Conservation (phyloP, 306 rosid species). For the Medicago lupulina region DNA sequence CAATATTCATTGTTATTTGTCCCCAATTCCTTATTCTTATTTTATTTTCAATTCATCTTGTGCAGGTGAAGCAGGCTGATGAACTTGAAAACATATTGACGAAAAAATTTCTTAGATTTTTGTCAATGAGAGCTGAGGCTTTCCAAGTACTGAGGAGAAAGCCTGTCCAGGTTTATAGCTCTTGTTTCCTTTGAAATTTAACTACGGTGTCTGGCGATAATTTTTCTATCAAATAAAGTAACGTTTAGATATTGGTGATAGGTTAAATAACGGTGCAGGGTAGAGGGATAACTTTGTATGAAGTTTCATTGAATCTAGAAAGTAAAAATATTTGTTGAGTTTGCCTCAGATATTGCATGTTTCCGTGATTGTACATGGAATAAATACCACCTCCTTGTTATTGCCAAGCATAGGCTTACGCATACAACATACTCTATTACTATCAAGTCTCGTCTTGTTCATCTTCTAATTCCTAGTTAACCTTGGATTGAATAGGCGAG, state of each 20-base stretch:
- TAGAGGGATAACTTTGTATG: conserved; percentile 27
- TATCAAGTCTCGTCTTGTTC: conserved; percentile 14
- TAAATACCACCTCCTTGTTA: conserved; percentile 7
- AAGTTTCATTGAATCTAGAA: conserved; percentile 4
- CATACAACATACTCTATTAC: background rate
- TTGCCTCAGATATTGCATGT: conserved; percentile 35
- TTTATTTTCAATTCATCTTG: conserved; percentile 39
- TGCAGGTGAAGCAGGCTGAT: conserved; percentile 93
- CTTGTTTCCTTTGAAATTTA: background rate
- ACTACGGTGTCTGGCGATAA: conserved; percentile 22
- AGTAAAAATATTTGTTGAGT: conserved; percentile 28
- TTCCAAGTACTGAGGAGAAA: conserved; percentile 95
- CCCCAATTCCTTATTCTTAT: conserved; percentile 1
- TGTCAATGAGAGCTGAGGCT: conserved; percentile 99
- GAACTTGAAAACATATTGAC: conserved; percentile 97
- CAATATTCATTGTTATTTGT: conserved; percentile 15
- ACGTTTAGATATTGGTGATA: conserved; percentile 26
- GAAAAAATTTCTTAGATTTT: conserved; percentile 92
- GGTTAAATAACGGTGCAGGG: conserved; percentile 19
- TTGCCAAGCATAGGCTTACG: conserved; percentile 23
- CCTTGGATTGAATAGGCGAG: conserved; percentile 6
- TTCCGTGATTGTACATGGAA: conserved; percentile 21
- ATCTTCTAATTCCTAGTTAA: conserved; percentile 8
- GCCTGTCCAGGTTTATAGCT: conserved; percentile 81
- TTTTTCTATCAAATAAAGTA: conserved; percentile 25